Evolutionary conservation across 1,284 basidiomycete genomes (phyloP), one percentile per base, ranked within the genome.

Genomic region (Papiliotrema terrestris): DNA sequence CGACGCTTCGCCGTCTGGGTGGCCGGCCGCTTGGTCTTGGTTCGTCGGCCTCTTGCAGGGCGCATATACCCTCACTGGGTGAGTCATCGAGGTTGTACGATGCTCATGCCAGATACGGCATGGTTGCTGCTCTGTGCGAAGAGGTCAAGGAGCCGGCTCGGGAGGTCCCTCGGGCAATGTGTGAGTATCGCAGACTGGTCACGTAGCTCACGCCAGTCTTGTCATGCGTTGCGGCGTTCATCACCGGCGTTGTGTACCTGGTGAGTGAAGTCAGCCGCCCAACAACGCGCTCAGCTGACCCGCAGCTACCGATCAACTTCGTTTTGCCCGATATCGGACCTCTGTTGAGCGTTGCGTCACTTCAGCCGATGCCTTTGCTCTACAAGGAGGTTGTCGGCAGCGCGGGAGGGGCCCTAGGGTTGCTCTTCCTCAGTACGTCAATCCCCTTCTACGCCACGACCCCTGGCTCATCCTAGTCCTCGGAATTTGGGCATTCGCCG

Each of bases 401-500:
- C 25, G 55, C 74, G 1, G 76, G 72, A 3, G 79, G 77, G 2
- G 79, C 75, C 2, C 72, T 80, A 32, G 78, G 78, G 5, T 58
- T 80, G 11, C 67, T 79, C 2, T 78, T 79, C 58, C 67, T 80
- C 38, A 77, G 69, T 69, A 41, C 46, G 70, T 32, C 29, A 57
- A 37, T 17, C 11, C n/a, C 36, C 36, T n/a, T 15, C 20, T 8
- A 41, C 17, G 46, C 41, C 35, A 4, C 20, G 5, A 35, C 41
- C 23, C 36, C 8, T 8, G 36, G 2, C 51, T 38, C 22, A 51
- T 19, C 2, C 5, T 29, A 68, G 69, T 80, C 56, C 71, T 80
- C 42, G 78, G 78, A 22, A 77, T 80, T 53, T 78, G 76, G 64
- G 59, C 76, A 32, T 80, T 80, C 56, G 78, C 79, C 3, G 68